Base-by-base conservation (phyloP, 1,139 yeast genomes). In the Yamadazyma buinensis region DNA sequence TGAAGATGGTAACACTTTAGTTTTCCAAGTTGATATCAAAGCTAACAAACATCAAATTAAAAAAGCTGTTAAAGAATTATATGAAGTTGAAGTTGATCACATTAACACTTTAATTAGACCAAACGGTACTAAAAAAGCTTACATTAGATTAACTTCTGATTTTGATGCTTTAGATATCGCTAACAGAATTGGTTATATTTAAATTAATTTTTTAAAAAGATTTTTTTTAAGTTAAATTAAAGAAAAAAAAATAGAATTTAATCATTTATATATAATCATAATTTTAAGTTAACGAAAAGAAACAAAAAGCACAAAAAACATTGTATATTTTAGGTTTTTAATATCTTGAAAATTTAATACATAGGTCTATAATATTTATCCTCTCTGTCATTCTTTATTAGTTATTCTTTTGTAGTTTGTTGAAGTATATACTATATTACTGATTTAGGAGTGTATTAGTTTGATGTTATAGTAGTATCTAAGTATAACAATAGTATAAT, bases 141-240 rank as follows among this genome's bases (percentile, higher is more conserved):
- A 84, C 80, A 92, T 92, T 70, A 88, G 95, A 79, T 85, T 92
- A 71, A 88, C 97, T 64, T 94, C 97, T 69, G 98, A 94, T 75
- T 86, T 84, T 80, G 99, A 92, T 77, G 98, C 98, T 71, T 85
- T 94, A 72, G 99, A 92, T 72, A 90, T 92, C 73, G 99, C 98
- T 72, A 90, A 90, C 95, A 88, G 94, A 79, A 92, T 90, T 67
- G 97, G 97, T 77, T 88, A 88, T 92, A 84, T 87, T 72, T 87
- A 80, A 80, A 15, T 31, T 30, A 30, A 10, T 17, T 30, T 14
- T 17, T 17, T 5, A 17, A 17, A 17, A 17, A n/a, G n/a, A n/a
- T n/a, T n/a, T n/a, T n/a, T n/a, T n/a, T n/a, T n/a, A n/a, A n/a
- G n/a, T n/a, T 13, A 22, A 21, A 9, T 13, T 29, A 17, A 14